Conservation (phyloP, 176 grass and related monocot species). For the Pontederia crassipes region DNA sequence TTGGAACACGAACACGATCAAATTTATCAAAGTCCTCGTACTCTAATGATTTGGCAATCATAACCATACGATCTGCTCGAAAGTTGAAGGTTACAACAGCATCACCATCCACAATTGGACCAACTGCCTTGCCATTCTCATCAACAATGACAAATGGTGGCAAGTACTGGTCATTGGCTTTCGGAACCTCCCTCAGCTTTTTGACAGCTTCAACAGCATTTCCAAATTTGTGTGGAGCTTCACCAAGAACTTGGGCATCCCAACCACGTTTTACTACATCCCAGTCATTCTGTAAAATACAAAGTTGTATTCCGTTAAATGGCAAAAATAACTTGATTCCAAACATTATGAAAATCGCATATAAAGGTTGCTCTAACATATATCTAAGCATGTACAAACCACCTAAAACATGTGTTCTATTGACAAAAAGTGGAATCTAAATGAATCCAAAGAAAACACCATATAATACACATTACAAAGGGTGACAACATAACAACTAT, state of each 20-base stretch:
- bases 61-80: slow-evolving; percentile 91
- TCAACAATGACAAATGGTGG: slow-evolving; percentile 95
- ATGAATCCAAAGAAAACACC: too few species aligned
- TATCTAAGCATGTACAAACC: too few species aligned
- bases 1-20: slow-evolving; percentile 75
- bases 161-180: slow-evolving; percentile 76
- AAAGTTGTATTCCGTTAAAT: not conserved
- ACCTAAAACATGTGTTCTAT: too few species aligned
- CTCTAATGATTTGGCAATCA: slow-evolving; percentile 89
- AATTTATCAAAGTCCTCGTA: slow-evolving; percentile 90
- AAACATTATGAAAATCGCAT: not conserved
- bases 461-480: not conserved
- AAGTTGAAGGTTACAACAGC: slow-evolving; percentile 96
- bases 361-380: not conserved
- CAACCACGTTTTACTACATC: slow-evolving; percentile 88
- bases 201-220: slow-evolving; percentile 87
- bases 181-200: slow-evolving; percentile 57
- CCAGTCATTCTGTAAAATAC: slow-evolving; percentile 79
- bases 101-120: slow-evolving; percentile 84
- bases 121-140: slow-evolving; percentile 70
- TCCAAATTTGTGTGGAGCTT: slow-evolving; percentile 83
- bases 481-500: not conserved
- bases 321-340: not conserved
- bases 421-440: too few species aligned
- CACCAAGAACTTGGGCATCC: slow-evolving; percentile 96